Evolutionary conservation across 2,329 filamentous ascomycete species (phyloP), one percentile per base, ranked within the genome.

Genomic region (Aspergillus neoniger): DNA sequence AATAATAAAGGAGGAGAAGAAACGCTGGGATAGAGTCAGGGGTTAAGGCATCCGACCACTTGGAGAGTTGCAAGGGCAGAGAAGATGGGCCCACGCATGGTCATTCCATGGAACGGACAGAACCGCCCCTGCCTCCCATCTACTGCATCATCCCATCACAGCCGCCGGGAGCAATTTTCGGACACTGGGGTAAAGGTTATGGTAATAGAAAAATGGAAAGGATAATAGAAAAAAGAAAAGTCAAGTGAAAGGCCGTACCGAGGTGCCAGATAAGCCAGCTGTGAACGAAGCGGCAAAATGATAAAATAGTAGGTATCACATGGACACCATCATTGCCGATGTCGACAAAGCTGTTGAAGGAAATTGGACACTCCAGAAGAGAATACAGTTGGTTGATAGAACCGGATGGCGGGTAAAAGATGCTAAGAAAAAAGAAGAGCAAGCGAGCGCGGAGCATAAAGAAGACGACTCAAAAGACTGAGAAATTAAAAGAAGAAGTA

Each of bases 401-500:
- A 62, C 65, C 57, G 64, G 65, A 69, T 63, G 63, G 58, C 50
- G 55, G 39, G 57, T 14, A 15, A 36, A 62, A 58, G 61, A 72
- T 65, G 47, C 23, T 50, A 64, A 65, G 66, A 64, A 68, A 66
- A 65, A 25, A 64, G 64, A 55, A 66, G 64, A 60, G 57, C 59
- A 63, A 64, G 61, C 57, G 59, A 62, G 65, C 65, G 52, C 64
- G 52, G 55, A 30, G 43, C 55, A 62, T n/a, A 60, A 48, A 51
- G 52, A 58, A 59, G 58, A 44, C 41, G 41, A 48, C 56, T 60
- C n/a, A 49, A 61, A 47, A 63, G 67, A 63, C 30, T 36, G 32
- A 15, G 32, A 36, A 9, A 17, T 83, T 88, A 99, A 79, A 99
- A 99, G 82, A 99, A 92, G 77, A 98, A 86, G 80, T 97, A 99